Evolutionary conservation across 2,329 filamentous ascomycete genomes (phyloP), one percentile per base, ranked within the genome.

Genomic region (Pochonia chlamydosporia): DNA sequence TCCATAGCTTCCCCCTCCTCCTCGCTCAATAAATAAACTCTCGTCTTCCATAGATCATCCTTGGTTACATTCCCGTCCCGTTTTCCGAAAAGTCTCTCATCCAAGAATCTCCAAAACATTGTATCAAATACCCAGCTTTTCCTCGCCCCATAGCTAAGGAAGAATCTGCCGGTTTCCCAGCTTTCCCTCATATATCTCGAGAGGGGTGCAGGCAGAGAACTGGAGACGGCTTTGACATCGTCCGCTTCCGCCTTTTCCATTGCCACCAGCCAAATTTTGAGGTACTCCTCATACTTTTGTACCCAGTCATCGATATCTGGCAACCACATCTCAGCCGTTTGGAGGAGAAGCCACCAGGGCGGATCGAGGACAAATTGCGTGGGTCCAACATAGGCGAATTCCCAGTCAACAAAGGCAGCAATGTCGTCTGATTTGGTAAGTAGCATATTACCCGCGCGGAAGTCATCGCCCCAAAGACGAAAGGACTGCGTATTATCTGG

Each of bases 51-150:
- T 8, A 28, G 26, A n/a, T n/a, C n/a, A n/a, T n/a, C n/a, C n/a
- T n/a, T n/a, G 13, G 26, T 13, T 13, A 28, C 26, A 28, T 13
- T 28, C 7, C 26, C 13, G 7, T 28, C 26, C 26, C 58, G 37
- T 16, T 13, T 28, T 7, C 26, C 26, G 13, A 28, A 28, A 13
- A 28, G 13, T 8, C 26, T 7, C 13, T 28, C 26, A 13, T 28
- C 26, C 26, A 28, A 28, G 13, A 8, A 28, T 28, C 13, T 28
- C 26, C 26, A 28, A 28, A 8, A 28, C 13, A 28, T 28, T 13
- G 13, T 28, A 28, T 28, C 66, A 48, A 69, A 67, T 0, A 56
- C 62, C 63, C 62, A 67, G 42, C 63, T 68, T 35, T 65, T 66
- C 46, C 62, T 59, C 2, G 59, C 63, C 4, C 57, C 64, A 16